A percentile compares a stretch with the other conserved stretches of the same genome.
Evolutionary conservation across 2,329 filamentous ascomycete species (phyloP).

Genomic region (Phaeosphaeriaceae sp.): DNA sequence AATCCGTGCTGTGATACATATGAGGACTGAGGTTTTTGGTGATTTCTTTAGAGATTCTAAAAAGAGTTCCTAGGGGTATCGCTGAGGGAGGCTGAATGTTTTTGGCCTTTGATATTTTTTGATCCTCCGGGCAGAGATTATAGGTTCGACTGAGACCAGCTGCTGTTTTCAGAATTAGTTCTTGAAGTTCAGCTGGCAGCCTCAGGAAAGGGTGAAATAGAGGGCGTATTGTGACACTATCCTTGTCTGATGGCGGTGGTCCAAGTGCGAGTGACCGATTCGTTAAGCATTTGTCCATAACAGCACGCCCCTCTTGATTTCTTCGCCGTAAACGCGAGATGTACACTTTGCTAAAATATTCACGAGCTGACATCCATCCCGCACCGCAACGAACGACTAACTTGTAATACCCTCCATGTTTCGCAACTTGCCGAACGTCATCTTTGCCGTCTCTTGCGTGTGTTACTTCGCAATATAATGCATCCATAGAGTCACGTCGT

Average conservation of each 20-base stretch:
- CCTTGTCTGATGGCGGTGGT: conserved; percentile 10
- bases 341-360: conserved; percentile 37
- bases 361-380: conserved; percentile 38
- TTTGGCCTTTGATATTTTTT: background rate
- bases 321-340: conserved; percentile 15
- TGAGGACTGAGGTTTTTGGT: conserved; percentile 26
- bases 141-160: conserved; percentile 20
- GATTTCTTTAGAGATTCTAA: conserved; percentile 25
- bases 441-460: background rate
- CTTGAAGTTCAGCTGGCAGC: conserved; percentile 38
- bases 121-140: conserved; percentile 13
- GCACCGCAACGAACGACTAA: conserved; percentile 37
- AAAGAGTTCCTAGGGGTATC: conserved; percentile 23
- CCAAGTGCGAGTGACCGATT: conserved; percentile 8
- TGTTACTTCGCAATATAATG: background rate
- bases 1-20: conserved; percentile 35
- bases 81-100: background rate
- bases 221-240: conserved; percentile 33
- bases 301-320: background rate
- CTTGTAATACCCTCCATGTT: conserved; percentile 21
- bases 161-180: conserved; percentile 33
- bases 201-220: conserved; percentile 34
- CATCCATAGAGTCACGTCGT: conserved; percentile 12
- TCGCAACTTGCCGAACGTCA: background rate
- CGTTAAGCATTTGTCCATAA: conserved; percentile 4